Percentiles rank a stretch among this genome's conserved stretches.
Conservation (phyloP, 192 early-diverging fungal species). For the Obelidium mucronatum region DNA sequence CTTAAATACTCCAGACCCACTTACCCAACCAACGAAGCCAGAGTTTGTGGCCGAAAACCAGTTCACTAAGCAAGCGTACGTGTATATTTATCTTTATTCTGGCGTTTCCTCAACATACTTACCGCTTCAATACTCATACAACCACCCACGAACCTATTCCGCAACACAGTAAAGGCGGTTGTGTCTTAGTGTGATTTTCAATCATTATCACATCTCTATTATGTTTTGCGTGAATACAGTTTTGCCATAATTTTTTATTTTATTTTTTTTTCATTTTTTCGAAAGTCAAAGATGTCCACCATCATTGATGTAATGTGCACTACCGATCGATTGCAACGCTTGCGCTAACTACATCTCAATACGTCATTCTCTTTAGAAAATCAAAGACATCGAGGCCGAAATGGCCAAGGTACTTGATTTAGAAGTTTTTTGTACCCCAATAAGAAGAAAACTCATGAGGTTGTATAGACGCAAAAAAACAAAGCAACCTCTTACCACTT, state of each 20-base stretch:
- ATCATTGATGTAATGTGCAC: conserved; percentile 7
- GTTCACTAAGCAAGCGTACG: conserved; percentile 51
- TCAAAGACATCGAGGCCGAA: conserved; percentile 75
- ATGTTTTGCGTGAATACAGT: no score
- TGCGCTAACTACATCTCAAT: no score
- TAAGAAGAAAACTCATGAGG: conserved; percentile 76
- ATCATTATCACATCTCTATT: no score
- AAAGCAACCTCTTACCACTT: conserved; percentile 95
- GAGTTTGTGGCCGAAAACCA: conserved; percentile 58
- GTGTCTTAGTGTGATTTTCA: conserved; percentile 27
- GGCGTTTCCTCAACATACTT: neutral
- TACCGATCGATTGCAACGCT: neutral
- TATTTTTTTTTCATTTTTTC: no score
- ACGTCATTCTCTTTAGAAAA: no score
- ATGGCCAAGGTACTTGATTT: conserved; percentile 73
- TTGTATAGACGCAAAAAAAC: conserved; percentile 85
- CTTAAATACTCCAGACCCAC: conserved; percentile 57
- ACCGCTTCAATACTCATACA: no score
- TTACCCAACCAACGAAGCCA: conserved; percentile 51
- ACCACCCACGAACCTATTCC: neutral
- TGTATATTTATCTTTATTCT: no score
- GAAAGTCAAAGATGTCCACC: neutral
- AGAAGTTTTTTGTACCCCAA: no score
- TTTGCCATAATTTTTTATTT: no score
- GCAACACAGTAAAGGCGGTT: conserved; percentile 32